Percentiles rank a stretch among this genome's conserved stretches.
Evolutionary conservation across 768 basidiomycete genomes (phyloP).

Genomic region (Strobilomyces dryophilus): DNA sequence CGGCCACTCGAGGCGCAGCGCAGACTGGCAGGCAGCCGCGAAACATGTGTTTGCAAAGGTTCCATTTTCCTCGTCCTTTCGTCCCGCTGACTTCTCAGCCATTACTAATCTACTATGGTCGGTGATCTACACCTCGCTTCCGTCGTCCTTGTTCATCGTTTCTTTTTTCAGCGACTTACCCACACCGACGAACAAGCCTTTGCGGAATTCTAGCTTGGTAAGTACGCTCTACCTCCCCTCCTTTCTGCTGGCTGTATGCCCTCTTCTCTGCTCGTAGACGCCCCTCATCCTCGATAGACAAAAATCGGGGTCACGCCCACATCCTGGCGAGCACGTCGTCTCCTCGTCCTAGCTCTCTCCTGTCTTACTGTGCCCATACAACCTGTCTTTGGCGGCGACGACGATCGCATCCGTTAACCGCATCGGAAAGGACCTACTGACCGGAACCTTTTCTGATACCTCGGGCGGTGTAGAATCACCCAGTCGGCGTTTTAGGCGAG

Average conservation of each 20-base stretch:
- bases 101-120: too few relatives aligned
- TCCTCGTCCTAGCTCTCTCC: not conserved
- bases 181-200: slow-evolving; percentile 68
- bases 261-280: rapidly evolving
- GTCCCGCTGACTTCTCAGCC: too few relatives aligned
- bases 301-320: slow-evolving; percentile 57
- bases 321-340: slow-evolving; percentile 49
- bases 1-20: slow-evolving; percentile 54
- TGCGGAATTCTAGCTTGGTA: slow-evolving; percentile 76
- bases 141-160: too few relatives aligned
- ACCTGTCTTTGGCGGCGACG: slow-evolving; percentile 67
- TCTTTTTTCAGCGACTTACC: slow-evolving; percentile 49
- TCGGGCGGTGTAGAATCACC: too few relatives aligned
- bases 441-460: too few relatives aligned
- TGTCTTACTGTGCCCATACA: slow-evolving; percentile 15
- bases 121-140: too few relatives aligned
- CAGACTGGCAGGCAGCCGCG: slow-evolving; percentile 51
- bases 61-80: not conserved
- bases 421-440: too few relatives aligned
- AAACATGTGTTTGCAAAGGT: slow-evolving; percentile 59
- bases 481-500: too few relatives aligned
- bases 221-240: slow-evolving; percentile 15
- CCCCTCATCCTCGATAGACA: slow-evolving; percentile 7
- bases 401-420: slow-evolving; percentile 62
- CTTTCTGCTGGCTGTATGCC: slow-evolving; percentile 24